A percentile compares a stretch with the other conserved stretches of the same genome.
phyloP scores from a whole-genome alignment of 345 rosid genomes.

The Salix suchowensis region DNA sequence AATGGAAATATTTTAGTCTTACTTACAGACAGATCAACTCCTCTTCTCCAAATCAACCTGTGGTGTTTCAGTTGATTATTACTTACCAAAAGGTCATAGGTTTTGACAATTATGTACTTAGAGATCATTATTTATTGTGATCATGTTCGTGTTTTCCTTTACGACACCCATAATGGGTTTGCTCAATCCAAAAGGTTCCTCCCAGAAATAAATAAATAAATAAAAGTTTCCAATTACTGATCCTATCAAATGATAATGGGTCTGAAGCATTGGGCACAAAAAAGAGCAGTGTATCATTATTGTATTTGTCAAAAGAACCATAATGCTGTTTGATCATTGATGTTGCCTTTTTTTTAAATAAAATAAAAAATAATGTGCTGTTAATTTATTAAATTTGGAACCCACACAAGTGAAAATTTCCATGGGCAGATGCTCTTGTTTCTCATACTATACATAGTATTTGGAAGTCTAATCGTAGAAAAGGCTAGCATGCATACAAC shows the following conservation, averaged over 20 bases:
- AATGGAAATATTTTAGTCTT: not conserved
- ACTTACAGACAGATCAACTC: constrained; percentile 1
- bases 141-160: not conserved
- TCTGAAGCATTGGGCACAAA: not conserved
- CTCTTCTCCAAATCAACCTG: constrained; percentile 10
- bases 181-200: constrained; percentile 2
- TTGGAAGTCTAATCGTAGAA: not conserved
- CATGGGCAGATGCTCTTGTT: not conserved
- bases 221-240: constrained; percentile 9
- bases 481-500: no score
- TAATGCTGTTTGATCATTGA: constrained; percentile 4
- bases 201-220: not conserved
- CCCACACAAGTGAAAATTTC: not conserved
- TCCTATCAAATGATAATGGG: constrained; percentile 11
- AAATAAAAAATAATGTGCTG: not conserved
- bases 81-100: constrained; percentile 41
- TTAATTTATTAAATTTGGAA: not conserved
- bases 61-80: constrained; percentile 30
- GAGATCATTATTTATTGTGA: constrained; percentile 21
- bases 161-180: constrained; percentile 9
- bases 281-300: constrained; percentile 6
- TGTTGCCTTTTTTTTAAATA: no score
- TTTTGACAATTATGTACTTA: constrained; percentile 37
- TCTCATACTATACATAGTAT: not conserved
- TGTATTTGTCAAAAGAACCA: constrained; percentile 8